Percentiles rank a stretch among this genome's conserved stretches.
Conservation (phyloP, 768 basidiomycete genomes). For the Podaxis sp. region DNA sequence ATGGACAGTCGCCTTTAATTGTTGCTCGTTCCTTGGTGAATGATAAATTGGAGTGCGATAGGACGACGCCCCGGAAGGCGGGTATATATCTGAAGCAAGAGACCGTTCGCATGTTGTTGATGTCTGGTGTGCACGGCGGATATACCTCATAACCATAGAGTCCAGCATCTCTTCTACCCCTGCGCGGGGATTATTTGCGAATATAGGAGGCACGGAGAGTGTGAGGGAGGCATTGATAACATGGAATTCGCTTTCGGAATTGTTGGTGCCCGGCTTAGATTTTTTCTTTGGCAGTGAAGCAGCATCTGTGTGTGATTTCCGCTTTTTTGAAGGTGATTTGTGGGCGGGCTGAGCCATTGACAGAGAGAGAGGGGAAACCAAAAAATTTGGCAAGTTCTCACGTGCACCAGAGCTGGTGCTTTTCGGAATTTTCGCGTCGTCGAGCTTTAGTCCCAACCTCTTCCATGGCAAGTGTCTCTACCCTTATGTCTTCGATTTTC, state of each 20-base stretch:
- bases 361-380: background rate
- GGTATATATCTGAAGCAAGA: slow-evolving; percentile 70
- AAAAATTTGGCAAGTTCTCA: slow-evolving; percentile 2
- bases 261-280: slow-evolving; percentile 26
- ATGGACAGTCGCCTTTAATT: slow-evolving; percentile 83
- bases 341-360: background rate
- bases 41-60: slow-evolving; percentile 75
- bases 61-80: slow-evolving; percentile 80
- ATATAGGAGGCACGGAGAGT: slow-evolving; percentile 78
- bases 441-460: background rate
- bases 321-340: slow-evolving; percentile 2
- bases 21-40: slow-evolving; percentile 63
- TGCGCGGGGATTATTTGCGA: slow-evolving; percentile 61
- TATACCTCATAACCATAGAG: slow-evolving; percentile 92
- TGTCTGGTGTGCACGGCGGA: slow-evolving; percentile 1
- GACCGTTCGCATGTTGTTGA: background rate
- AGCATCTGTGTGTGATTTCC: background rate
- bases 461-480: slow-evolving; percentile 13
- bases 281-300: slow-evolving; percentile 37
- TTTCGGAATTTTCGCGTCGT: slow-evolving; percentile 6
- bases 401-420: background rate
- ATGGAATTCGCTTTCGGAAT: slow-evolving; percentile 48
- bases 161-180: slow-evolving; percentile 91
- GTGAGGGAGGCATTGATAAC: slow-evolving; percentile 60
- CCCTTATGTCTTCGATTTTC: background rate